Evolutionary conservation across 495 filamentous ascomycete genomes (phyloP).

Genomic region (Aspergillus baeticus): DNA sequence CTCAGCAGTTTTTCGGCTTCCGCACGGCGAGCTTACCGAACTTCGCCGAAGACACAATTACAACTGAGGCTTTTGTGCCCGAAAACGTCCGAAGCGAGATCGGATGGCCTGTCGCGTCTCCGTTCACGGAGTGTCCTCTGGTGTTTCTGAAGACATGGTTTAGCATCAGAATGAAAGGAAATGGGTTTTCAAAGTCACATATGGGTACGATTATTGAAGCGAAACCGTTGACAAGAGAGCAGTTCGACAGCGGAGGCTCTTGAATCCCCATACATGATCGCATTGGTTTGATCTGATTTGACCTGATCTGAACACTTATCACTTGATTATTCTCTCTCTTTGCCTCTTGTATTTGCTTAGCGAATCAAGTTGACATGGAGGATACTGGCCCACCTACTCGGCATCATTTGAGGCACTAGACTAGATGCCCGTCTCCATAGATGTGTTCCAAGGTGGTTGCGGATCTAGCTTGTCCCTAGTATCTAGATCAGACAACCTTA

Average conservation of each 20-base stretch:
- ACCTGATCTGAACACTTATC: too few relatives aligned
- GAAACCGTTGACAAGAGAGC: conserved; percentile 16
- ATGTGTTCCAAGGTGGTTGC: too few relatives aligned
- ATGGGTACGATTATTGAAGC: conserved; percentile 47
- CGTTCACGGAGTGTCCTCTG: conserved; percentile 47
- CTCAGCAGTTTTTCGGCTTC: conserved; percentile 56
- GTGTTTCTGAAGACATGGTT: conserved; percentile 47
- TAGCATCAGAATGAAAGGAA: conserved; percentile 46
- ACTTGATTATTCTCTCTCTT: too few relatives aligned
- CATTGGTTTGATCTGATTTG: too few relatives aligned
- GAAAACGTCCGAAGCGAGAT: conserved; percentile 13
- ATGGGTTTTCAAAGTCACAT: conserved; percentile 51
- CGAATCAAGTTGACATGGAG: too few relatives aligned
- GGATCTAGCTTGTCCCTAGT: too few relatives aligned
- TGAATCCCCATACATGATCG: too few relatives aligned
- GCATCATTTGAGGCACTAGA: background rate
- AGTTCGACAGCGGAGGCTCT: conserved; percentile 9
- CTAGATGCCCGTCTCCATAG: too few relatives aligned
- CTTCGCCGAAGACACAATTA: conserved; percentile 18
- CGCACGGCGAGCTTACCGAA: conserved; percentile 15
- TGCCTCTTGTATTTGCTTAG: too few relatives aligned
- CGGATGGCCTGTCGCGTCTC: conserved; percentile 27
- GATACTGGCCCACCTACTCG: background rate
- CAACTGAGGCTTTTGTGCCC: conserved; percentile 48
- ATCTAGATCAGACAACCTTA: too few relatives aligned